A percentile compares a stretch with the other conserved stretches of the same genome.
These are phyloP conservation scores for Hyphodiscus hymeniophilus DNA, from an alignment of 495 filamentous ascomycete species.

Conservation along the genomic window DNA sequence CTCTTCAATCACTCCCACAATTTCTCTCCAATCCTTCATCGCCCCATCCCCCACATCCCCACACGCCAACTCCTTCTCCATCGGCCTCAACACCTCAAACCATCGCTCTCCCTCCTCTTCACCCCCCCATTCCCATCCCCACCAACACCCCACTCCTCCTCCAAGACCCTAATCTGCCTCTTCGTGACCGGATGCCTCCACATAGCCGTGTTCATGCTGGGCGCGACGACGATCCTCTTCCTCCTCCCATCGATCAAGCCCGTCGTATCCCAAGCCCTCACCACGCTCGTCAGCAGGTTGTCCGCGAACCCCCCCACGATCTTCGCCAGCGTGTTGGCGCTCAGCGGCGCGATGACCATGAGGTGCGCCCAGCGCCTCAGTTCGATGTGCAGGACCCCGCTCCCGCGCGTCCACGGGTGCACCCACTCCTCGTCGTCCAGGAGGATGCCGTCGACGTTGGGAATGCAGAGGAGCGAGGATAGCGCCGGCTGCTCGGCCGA, in stretches of 20 bases:
- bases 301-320: conserved; percentile 59
- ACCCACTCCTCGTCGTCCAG: conserved; percentile 76
- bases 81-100: conserved; percentile 64
- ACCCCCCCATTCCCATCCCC: conserved; percentile 13
- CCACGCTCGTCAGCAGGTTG: conserved; percentile 58
- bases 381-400: conserved; percentile 77
- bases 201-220: conserved; percentile 87
- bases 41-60: conserved; percentile 71
- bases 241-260: conserved; percentile 41
- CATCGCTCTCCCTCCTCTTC: conserved; percentile 41
- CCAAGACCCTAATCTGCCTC: conserved; percentile 57
- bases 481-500: conserved; percentile 59
- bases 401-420: conserved; percentile 59
- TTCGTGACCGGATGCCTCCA: conserved; percentile 75
- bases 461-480: conserved; percentile 36
- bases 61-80: conserved; percentile 69
- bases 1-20: conserved; percentile 53
- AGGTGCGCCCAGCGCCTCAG: conserved; percentile 72
- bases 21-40: conserved; percentile 70
- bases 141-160: conserved; percentile 61
- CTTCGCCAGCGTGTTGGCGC: conserved; percentile 76
- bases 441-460: conserved; percentile 65
- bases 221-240: conserved; percentile 27
- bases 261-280: conserved; percentile 85
- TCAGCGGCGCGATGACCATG: conserved; percentile 69